phyloP scores from a whole-genome alignment of 139 green algal genomes.

The Choricystis sp. region DNA sequence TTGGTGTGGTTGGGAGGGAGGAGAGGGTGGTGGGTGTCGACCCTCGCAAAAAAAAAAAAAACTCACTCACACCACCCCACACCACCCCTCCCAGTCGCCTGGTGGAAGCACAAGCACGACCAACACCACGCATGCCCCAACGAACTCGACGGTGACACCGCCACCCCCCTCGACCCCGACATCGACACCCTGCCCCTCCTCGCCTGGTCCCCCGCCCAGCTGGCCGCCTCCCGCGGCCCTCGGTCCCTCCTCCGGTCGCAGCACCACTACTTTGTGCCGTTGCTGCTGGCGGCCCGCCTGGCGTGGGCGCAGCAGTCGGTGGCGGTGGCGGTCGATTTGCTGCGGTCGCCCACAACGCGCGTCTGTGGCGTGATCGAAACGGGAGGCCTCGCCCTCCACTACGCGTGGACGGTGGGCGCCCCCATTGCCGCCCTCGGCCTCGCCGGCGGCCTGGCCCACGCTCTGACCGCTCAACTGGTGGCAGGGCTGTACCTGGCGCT shows the following conservation, averaged over 20 bases:
- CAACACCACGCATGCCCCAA: slow-evolving; percentile 52
- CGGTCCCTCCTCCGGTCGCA: slow-evolving; percentile 23
- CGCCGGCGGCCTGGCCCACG: slow-evolving; percentile 15
- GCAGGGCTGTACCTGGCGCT: slow-evolving; percentile 36
- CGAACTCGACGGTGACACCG: slow-evolving; percentile 24
- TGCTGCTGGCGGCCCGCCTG: slow-evolving; percentile 44
- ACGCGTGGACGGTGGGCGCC: slow-evolving; percentile 18
- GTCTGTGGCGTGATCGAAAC: slow-evolving; percentile 12
- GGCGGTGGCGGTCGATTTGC: slow-evolving; percentile 7
- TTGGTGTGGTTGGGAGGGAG: too few species aligned
- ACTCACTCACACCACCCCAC: too few species aligned
- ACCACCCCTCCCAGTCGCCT: slow-evolving; percentile 12
- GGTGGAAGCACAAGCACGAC: slow-evolving; percentile 70
- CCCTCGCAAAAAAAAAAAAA: too few species aligned
- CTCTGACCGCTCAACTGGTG: slow-evolving; percentile 24
- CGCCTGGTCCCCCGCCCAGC: slow-evolving; percentile 32
- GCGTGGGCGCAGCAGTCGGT: slow-evolving; percentile 33
- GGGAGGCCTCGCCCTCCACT: slow-evolving; percentile 24
- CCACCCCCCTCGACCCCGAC: slow-evolving; percentile 38
- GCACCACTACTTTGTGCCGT: slow-evolving; percentile 42
- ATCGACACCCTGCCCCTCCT: slow-evolving; percentile 63
- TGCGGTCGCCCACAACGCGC: too few species aligned
- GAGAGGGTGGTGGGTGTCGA: too few species aligned
- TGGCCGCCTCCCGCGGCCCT: slow-evolving; percentile 12
- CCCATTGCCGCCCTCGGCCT: slow-evolving; percentile 22